These are phyloP conservation scores for Saturnispora zaruensis DNA, from an alignment of 805 yeast species.

Conservation along the genomic window DNA sequence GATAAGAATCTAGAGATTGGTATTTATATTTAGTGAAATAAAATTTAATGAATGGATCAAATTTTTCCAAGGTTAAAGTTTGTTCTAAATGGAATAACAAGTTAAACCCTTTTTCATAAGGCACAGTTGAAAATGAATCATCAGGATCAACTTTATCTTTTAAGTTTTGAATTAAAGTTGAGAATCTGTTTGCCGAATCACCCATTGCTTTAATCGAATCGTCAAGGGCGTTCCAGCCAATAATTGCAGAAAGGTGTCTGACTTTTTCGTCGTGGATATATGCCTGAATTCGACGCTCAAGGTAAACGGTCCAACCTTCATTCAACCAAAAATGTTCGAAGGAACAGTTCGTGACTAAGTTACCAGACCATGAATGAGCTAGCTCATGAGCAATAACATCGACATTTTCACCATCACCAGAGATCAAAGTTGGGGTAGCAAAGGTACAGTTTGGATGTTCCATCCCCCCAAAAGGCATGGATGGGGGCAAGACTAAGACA, in stretches of 20 bases:
- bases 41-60: conserved; percentile 72
- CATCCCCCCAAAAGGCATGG: conserved; percentile 89
- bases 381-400: conserved; percentile 90
- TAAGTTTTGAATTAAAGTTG: conserved; percentile 63
- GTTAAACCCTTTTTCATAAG: conserved; percentile 86
- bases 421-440: conserved; percentile 80
- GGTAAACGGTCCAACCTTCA: conserved; percentile 93
- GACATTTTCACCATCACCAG: conserved; percentile 78
- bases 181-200: conserved; percentile 39
- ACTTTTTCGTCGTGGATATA: conserved; percentile 68
- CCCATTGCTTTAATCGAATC: conserved; percentile 62
- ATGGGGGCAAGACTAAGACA: conserved; percentile 68
- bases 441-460: conserved; percentile 88
- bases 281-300: conserved; percentile 77
- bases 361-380: conserved; percentile 91
- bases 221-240: conserved; percentile 81
- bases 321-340: conserved; percentile 95
- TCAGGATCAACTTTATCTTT: conserved; percentile 73
- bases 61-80: conserved; percentile 55
- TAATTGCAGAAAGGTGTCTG: conserved; percentile 74
- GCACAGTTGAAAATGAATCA: conserved; percentile 80
- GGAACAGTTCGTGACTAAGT: conserved; percentile 79
- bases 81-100: conserved; percentile 68
- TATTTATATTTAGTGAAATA: conserved; percentile 66
- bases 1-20: conserved; percentile 70